These are phyloP conservation scores for Fusarium miscanthi DNA, from an alignment of 2,329 filamentous ascomycete genomes.

Conservation along the genomic window DNA sequence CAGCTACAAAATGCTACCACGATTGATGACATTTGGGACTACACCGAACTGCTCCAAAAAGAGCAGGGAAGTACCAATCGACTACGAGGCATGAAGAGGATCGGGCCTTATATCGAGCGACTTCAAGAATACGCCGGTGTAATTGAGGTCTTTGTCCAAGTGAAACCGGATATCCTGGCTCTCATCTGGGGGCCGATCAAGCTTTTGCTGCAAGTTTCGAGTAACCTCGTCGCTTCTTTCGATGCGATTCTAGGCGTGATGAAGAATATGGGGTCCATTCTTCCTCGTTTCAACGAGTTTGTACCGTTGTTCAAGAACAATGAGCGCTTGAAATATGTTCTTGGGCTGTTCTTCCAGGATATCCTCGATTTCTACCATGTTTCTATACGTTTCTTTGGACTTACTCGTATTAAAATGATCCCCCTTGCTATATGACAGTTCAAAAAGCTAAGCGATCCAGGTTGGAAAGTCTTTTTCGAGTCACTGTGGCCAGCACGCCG, in stretches of 20 bases:
- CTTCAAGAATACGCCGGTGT: slow-evolving; percentile 24
- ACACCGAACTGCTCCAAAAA: not conserved
- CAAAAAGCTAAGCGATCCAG: not conserved
- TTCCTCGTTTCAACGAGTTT: not conserved
- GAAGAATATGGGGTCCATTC: not conserved
- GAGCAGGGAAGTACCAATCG: not conserved
- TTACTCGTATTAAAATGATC: not conserved
- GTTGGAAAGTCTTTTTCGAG: not conserved
- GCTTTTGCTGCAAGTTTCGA: not conserved
- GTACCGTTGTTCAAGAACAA: not conserved
- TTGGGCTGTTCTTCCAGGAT: slow-evolving; percentile 14
- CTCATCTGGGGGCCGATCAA: slow-evolving; percentile 27
- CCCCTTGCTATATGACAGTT: accelerated
- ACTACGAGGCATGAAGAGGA: not conserved
- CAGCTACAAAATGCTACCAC: not conserved
- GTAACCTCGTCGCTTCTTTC: not conserved
- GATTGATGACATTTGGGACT: not conserved
- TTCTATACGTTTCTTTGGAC: slow-evolving; percentile 5
- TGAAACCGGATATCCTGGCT: slow-evolving; percentile 6
- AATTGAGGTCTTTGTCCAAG: slow-evolving; percentile 15
- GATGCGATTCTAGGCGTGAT: not conserved
- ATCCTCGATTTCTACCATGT: slow-evolving; percentile 15
- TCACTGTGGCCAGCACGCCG: not conserved
- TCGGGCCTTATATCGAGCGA: not conserved
- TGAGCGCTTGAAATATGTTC: not conserved